These are phyloP conservation scores for Monosporozyma aerobia DNA, from an alignment of 805 yeast species.

Conservation along the genomic window DNA sequence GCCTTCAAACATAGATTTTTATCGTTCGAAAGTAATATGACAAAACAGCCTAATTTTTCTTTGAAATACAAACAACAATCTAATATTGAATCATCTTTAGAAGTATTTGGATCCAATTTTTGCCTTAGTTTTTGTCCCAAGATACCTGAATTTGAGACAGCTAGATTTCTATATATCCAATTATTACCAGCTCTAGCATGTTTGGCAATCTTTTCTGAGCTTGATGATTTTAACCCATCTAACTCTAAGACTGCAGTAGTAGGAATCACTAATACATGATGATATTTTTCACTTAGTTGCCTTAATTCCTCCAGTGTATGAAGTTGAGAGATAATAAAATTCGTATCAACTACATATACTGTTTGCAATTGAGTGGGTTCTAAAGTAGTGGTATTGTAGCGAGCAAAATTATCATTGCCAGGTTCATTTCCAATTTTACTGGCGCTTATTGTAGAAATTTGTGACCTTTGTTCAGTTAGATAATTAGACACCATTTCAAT, in stretches of 20 bases:
- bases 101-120: slow-evolving; percentile 35
- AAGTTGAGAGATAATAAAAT: slow-evolving; percentile 66
- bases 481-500: slow-evolving; percentile 37
- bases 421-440: background rate
- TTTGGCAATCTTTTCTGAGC: slow-evolving; percentile 36
- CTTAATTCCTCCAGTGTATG: slow-evolving; percentile 46
- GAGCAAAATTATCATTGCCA: background rate
- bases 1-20: slow-evolving; percentile 77
- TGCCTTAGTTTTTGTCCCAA: slow-evolving; percentile 59
- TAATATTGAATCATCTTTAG: slow-evolving; percentile 72
- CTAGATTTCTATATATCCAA: slow-evolving; percentile 62
- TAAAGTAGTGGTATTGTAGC: background rate
- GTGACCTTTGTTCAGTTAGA: slow-evolving; percentile 25
- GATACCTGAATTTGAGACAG: slow-evolving; percentile 41
- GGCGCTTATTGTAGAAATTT: background rate
- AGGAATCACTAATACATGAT: slow-evolving; percentile 57
- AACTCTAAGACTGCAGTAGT: slow-evolving; percentile 60
- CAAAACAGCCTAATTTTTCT: slow-evolving; percentile 33
- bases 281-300: slow-evolving; percentile 32
- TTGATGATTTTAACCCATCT: slow-evolving; percentile 65
- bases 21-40: slow-evolving; percentile 70
- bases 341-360: slow-evolving; percentile 68
- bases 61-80: slow-evolving; percentile 72
- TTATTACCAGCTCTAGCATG: slow-evolving; percentile 65
- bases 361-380: slow-evolving; percentile 15